Conservation (phyloP, 2,329 filamentous ascomycete genomes). For the Aquanectria penicillioides region DNA sequence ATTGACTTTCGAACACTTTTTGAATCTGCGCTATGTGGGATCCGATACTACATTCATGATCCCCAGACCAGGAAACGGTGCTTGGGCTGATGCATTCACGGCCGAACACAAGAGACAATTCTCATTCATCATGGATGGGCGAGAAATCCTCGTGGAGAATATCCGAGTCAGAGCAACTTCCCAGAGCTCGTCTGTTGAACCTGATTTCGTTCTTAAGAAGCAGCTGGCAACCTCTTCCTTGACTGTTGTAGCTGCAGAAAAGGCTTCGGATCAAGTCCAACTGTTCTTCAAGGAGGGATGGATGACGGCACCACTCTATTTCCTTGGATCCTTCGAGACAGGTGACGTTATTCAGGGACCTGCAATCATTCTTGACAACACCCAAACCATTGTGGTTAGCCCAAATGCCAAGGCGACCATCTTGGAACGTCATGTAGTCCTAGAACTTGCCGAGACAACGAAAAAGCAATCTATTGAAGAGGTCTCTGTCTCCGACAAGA, state of each 20-base stretch:
- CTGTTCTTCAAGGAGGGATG: constrained; percentile 21
- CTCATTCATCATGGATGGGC: constrained; percentile 59
- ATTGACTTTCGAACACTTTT: constrained; percentile 53
- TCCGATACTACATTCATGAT: constrained; percentile 54
- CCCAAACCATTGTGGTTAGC: constrained; percentile 79
- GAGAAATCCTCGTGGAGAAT: constrained; percentile 9
- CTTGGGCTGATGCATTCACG: constrained; percentile 66
- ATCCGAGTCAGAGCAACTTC: constrained; percentile 10
- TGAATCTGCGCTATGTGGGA: constrained; percentile 56
- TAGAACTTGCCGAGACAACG: constrained; percentile 36
- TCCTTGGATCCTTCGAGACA: constrained; percentile 29
- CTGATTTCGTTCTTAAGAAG: background rate
- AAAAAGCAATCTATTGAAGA: background rate
- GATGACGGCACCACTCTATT: constrained; percentile 38
- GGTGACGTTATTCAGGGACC: constrained; percentile 42
- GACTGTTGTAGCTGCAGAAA: background rate
- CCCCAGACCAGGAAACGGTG: constrained; percentile 27
- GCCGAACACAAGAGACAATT: constrained; percentile 79
- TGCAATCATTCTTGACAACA: constrained; percentile 71
- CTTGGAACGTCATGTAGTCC: constrained; percentile 47
- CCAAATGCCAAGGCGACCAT: constrained; percentile 46
- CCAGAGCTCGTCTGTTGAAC: constrained; percentile 10
- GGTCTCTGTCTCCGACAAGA: constrained; percentile 13
- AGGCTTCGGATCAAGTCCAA: background rate
- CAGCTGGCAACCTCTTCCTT: background rate